phyloP scores from a whole-genome alignment of 2,329 filamentous ascomycete species.

The Mariannaea sp. region DNA sequence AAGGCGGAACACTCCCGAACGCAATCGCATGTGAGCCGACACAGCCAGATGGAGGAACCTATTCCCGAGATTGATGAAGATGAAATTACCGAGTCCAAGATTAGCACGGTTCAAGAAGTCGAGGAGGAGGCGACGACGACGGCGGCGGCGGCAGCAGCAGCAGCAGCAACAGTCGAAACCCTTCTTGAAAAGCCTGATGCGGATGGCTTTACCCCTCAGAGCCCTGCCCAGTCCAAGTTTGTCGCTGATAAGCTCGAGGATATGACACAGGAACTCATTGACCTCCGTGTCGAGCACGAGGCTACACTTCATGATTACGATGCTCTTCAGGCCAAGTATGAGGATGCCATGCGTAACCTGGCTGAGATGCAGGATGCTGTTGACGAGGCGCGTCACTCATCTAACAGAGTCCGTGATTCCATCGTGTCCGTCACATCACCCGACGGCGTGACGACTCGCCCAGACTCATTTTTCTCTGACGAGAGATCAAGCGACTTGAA shows the following conservation, averaged over 20 bases:
- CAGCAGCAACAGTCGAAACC: not conserved
- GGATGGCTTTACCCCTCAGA: constrained; percentile 53
- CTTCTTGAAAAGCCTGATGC: constrained; percentile 25
- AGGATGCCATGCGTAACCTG: constrained; percentile 81
- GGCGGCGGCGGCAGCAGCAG: too few relatives aligned
- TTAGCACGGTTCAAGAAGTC: constrained; percentile 44
- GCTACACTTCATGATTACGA: constrained; percentile 80
- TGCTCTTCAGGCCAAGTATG: constrained; percentile 83
- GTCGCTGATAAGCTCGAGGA: constrained; percentile 91
- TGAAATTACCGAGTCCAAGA: constrained; percentile 35
- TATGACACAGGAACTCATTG: constrained; percentile 88
- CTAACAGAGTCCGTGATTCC: constrained; percentile 57
- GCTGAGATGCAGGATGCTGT: constrained; percentile 84
- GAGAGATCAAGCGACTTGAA: constrained; percentile 72
- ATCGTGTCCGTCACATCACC: constrained; percentile 59
- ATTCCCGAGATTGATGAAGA: constrained; percentile 60
- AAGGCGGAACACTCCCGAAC: constrained; percentile 58
- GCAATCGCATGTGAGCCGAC: constrained; percentile 58
- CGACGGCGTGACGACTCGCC: constrained; percentile 59
- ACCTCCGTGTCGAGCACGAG: constrained; percentile 90
- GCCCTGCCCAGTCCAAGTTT: constrained; percentile 79
- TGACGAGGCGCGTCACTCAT: constrained; percentile 75
- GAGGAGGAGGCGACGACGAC: constrained; percentile 26
- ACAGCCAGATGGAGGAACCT: constrained; percentile 58
- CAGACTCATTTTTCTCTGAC: constrained; percentile 85